phyloP scores from a whole-genome alignment of 73 alveolate genomes.

The Tetrahymena malaccensis region DNA sequence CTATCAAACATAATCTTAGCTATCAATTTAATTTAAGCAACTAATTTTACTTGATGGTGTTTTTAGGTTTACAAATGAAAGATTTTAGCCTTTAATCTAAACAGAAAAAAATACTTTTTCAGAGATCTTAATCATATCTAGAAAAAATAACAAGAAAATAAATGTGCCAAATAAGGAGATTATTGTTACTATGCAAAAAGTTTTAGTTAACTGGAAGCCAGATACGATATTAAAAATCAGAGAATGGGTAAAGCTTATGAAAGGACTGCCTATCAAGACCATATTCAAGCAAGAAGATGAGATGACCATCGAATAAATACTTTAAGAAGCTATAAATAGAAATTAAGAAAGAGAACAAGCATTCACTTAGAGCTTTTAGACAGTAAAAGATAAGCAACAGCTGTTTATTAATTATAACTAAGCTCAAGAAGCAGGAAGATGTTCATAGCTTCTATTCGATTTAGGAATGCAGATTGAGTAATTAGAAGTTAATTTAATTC shows the following conservation, averaged over 20 bases:
- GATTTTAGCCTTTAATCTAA: background rate
- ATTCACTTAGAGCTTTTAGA: background rate
- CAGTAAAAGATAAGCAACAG: conserved; percentile 17
- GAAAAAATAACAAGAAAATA: background rate
- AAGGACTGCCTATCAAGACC: conserved; percentile 1
- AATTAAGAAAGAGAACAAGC: conserved; percentile 11
- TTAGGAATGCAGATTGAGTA: background rate
- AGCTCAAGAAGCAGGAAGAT: conserved; percentile 4
- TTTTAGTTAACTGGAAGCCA: conserved; percentile 34
- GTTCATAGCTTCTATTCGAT: conserved; percentile 2
- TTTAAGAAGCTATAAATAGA: background rate
- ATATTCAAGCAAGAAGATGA: conserved; percentile 5
- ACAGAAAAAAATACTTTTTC: background rate
- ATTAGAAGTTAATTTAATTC: conserved; percentile 6
- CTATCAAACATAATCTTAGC: background rate
- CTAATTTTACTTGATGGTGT: background rate
- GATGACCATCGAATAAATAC: conserved; percentile 10
- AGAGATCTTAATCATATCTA: background rate
- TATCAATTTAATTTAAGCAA: background rate
- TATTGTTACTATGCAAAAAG: background rate
- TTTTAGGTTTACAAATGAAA: background rate
- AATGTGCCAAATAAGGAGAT: background rate
- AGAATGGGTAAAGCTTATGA: background rate
- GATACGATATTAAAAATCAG: conserved; percentile 25
- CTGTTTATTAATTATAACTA: background rate